phyloP scores from a whole-genome alignment of 177 flowering plant species.

The Tripterygium wilfordii region DNA sequence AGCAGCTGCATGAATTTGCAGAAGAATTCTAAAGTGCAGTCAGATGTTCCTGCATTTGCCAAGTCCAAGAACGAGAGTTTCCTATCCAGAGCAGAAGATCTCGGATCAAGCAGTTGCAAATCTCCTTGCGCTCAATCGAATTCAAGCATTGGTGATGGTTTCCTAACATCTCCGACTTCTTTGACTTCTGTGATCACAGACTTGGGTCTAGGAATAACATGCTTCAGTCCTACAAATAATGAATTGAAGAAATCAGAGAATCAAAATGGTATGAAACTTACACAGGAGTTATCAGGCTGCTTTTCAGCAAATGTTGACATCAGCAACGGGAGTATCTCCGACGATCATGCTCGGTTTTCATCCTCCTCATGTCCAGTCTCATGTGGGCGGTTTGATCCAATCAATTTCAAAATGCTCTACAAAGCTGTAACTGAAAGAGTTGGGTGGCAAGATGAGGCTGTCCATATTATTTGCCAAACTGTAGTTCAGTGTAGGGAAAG shows the following conservation, averaged over 20 bases:
- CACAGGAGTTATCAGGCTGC: constrained; percentile 21
- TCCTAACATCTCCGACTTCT: background rate
- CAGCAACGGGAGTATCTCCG: constrained; percentile 9
- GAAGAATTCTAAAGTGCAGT: constrained; percentile 10
- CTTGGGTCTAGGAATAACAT: constrained; percentile 53
- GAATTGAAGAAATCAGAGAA: constrained; percentile 15
- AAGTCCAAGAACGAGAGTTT: constrained; percentile 19
- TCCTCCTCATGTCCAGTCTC: constrained; percentile 26
- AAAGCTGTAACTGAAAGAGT: constrained; percentile 42
- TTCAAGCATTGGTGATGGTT: background rate
- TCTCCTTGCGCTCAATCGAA: constrained; percentile 15
- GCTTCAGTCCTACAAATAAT: constrained; percentile 16
- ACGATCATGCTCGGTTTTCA: constrained; percentile 25
- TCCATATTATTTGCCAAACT: constrained; percentile 43
- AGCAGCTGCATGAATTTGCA: constrained; percentile 14
- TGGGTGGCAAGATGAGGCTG: constrained; percentile 68
- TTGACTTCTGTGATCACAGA: constrained; percentile 19
- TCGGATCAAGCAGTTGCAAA: constrained; percentile 13
- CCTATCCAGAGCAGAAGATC: constrained; percentile 19
- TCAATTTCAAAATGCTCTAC: constrained; percentile 49
- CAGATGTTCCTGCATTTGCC: constrained; percentile 10
- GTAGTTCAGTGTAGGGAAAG: constrained; percentile 37
- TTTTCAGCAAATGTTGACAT: constrained; percentile 18
- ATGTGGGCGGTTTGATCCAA: constrained; percentile 23
- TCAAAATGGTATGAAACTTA: constrained; percentile 14